A percentile compares a stretch with the other conserved stretches of the same genome.
phyloP scores from a whole-genome alignment of 306 rosid genomes.

The Fagus crenata region DNA sequence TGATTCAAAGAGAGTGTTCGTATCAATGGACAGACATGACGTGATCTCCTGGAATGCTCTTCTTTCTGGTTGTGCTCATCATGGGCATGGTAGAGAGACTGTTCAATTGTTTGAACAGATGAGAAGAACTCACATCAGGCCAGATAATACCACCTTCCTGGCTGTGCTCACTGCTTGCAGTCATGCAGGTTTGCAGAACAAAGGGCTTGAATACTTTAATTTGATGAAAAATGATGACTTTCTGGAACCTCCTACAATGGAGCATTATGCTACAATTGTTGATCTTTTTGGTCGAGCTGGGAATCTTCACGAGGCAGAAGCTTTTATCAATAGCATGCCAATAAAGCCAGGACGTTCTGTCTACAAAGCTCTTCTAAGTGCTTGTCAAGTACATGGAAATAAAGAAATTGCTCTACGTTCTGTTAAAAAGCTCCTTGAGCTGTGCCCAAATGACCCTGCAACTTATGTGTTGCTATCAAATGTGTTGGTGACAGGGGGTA shows the following conservation, averaged over 20 bases:
- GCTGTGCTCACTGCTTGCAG: conserved; percentile 50
- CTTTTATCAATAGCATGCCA: conserved; percentile 41
- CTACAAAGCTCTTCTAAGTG: conserved; percentile 46
- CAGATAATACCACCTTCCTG: conserved; percentile 44
- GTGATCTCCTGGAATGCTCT: conserved; percentile 45
- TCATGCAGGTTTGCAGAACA: conserved; percentile 47
- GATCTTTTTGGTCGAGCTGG: conserved; percentile 54
- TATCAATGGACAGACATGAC: conserved; percentile 37
- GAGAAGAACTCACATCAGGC: conserved; percentile 38
- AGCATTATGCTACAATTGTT: conserved; percentile 45
- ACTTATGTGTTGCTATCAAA: conserved; percentile 46
- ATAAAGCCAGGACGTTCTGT: conserved; percentile 39
- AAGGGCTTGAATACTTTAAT: conserved; percentile 45
- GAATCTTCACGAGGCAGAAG: conserved; percentile 48
- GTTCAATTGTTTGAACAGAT: conserved; percentile 43
- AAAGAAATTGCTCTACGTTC: conserved; percentile 37
- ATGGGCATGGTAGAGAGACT: conserved; percentile 44
- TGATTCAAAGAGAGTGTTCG: conserved; percentile 37
- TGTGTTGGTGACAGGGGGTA: conserved; percentile 28
- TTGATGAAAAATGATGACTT: conserved; percentile 35
- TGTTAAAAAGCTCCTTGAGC: conserved; percentile 35
- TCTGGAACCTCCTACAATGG: conserved; percentile 37
- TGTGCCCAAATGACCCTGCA: conserved; percentile 46
- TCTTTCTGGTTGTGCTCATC: conserved; percentile 42
- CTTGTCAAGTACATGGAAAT: conserved; percentile 49